Conservation (phyloP, 345 rosid genomes). For the Eucalyptus tenuipes region DNA sequence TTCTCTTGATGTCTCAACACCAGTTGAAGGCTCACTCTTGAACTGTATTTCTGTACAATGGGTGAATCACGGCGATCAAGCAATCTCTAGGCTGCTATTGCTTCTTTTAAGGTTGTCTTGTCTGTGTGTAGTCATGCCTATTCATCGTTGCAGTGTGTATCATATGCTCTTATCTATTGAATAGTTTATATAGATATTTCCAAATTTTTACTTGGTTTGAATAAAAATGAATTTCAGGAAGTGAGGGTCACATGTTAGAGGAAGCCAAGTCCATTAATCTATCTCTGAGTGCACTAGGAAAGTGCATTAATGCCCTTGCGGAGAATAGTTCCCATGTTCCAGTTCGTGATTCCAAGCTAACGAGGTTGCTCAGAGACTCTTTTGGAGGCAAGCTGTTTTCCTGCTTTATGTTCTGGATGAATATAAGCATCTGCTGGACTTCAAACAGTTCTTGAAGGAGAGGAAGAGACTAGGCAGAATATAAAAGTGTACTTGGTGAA, state of each 20-base stretch:
- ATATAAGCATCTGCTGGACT: not conserved
- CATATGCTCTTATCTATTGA: not conserved
- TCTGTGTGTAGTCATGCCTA: not conserved
- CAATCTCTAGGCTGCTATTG: not conserved
- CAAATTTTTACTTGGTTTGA: not conserved
- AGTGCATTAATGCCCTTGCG: conserved; percentile 97
- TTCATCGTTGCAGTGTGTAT: not conserved
- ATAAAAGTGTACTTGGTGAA: not conserved
- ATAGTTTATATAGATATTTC: not conserved
- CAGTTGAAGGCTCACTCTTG: not conserved
- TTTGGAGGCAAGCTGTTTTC: conserved; percentile 69
- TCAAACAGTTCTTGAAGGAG: not conserved
- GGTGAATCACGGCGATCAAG: not conserved
- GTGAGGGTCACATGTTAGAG: conserved; percentile 93
- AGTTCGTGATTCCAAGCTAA: conserved; percentile 95
- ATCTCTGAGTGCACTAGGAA: conserved; percentile 91
- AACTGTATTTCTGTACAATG: not conserved
- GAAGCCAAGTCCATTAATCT: conserved; percentile 99
- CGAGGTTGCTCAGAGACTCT: conserved; percentile 95
- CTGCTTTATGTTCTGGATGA: not conserved
- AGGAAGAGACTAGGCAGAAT: not conserved
- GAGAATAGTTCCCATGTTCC: conserved; percentile 94
- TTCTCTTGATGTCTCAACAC: not conserved
- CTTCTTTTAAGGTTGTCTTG: not conserved
- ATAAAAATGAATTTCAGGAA: conserved; percentile 30